Evolutionary conservation across 805 yeast genomes (phyloP), one percentile per base, ranked within the genome.

Genomic region (Yarrowia sp.): DNA sequence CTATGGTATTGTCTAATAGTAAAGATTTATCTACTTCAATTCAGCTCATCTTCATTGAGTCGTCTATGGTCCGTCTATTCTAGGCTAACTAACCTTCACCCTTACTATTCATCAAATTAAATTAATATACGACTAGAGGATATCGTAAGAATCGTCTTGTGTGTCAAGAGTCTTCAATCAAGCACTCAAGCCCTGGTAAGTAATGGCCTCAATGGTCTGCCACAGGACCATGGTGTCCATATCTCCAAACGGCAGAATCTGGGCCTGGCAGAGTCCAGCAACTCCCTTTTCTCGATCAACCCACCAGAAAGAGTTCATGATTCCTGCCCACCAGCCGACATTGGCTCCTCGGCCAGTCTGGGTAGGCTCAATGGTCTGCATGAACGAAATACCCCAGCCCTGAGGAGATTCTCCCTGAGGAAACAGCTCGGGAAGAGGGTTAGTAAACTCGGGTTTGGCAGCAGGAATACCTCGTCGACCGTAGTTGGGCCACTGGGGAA

Each of bases 221-320:
- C 63, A 58, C 32, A 58, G 17, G 5, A 43, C 41, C 33, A 43
- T 32, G 1, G 40, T 24, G 30, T 58, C 51, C 63, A 41, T 33
- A 36, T 73, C 76, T 16, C 66, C 71, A 66, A 74, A 74, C 3
- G 83, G 83, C 33, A 79, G 68, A n/a, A 77, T 65, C 62, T 79
- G 81, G 30, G 67, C 35, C 40, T 44, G 43, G 21, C 33, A 33
- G 74, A 70, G 16, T 73, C 81, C 71, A 74, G 78, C 82, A 41
- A 78, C 68, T 12, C 75, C 77, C 56, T 74, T 77, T 35, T 74
- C 71, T 22, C 72, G 64, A 68, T 80, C 83, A 21, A 79, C 68
- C 81, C 81, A 80, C 68, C 71, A 80, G 69, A 65, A 78, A 21
- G 75, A 67, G 66, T 78, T 80, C 14, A 77, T 74, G 40, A 79